Conservation (phyloP, 1,284 basidiomycete species). For the Pyrrhoderma noxium region DNA sequence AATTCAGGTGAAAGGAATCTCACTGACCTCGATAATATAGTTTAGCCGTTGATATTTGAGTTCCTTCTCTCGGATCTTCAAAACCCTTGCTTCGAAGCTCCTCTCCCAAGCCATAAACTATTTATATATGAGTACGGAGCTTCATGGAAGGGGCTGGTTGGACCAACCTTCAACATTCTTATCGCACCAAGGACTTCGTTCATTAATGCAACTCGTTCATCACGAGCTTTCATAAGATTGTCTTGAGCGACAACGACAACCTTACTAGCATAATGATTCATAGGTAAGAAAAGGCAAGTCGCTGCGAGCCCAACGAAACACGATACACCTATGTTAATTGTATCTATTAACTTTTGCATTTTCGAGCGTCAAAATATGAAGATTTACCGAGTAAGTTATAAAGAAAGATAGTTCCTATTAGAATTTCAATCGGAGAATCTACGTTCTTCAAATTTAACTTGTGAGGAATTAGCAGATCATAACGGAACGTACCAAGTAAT, state of each 20-base stretch:
- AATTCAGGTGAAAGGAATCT: background rate
- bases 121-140: background rate
- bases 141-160: background rate
- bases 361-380: background rate
- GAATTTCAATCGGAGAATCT: conserved; percentile 85
- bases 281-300: conserved; percentile 75
- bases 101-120: conserved; percentile 95
- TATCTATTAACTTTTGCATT: background rate
- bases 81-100: conserved; percentile 74
- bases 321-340: conserved; percentile 41
- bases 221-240: conserved; percentile 86
- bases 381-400: conserved; percentile 69
- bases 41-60: conserved; percentile 79
- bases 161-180: conserved; percentile 79
- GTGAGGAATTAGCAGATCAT: conserved; percentile 1
- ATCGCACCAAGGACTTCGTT: conserved; percentile 88
- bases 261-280: conserved; percentile 85
- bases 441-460: conserved; percentile 16
- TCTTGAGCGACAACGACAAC: conserved; percentile 80
- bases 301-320: conserved; percentile 78
- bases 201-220: conserved; percentile 87
- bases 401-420: conserved; percentile 74
- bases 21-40: conserved; percentile 71
- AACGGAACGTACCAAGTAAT: conserved; percentile 41
- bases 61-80: conserved; percentile 72